Evolutionary conservation across 441 rosid species (phyloP).

Genomic region (Lepidium campestre): DNA sequence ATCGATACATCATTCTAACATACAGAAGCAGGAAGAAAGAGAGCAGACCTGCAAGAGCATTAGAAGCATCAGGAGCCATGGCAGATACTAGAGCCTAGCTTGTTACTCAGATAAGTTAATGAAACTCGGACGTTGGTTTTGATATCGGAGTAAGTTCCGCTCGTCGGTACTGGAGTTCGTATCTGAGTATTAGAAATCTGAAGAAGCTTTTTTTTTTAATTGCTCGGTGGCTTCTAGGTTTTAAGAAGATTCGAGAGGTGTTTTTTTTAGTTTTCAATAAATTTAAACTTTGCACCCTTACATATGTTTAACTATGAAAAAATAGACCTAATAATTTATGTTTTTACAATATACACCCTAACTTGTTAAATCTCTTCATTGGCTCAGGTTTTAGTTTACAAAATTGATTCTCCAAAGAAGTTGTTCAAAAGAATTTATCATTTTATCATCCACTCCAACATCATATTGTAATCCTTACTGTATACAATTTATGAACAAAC

Average conservation of each 20-base stretch:
- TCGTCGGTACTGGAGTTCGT: slow-evolving; percentile 14
- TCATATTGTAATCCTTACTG: neutral
- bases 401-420: neutral
- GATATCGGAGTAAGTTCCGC: neutral
- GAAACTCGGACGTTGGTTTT: neutral
- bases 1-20: neutral
- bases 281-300: slow-evolving; percentile 13
- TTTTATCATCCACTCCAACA: slow-evolving; percentile 13
- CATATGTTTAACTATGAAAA: neutral
- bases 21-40: slow-evolving; percentile 8
- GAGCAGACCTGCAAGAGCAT: slow-evolving; percentile 55
- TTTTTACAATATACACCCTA: neutral
- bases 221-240: slow-evolving; percentile 21
- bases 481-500: slow-evolving; percentile 15
- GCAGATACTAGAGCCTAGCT: neutral
- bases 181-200: slow-evolving; percentile 12
- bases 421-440: neutral
- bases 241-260: slow-evolving; percentile 22
- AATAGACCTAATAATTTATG: neutral
- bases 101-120: neutral
- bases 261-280: neutral
- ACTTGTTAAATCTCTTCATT: neutral
- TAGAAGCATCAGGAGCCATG: slow-evolving; percentile 70
- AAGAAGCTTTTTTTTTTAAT: neutral
- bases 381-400: neutral